Base-by-base conservation (phyloP, 2,329 filamentous ascomycete genomes). In the Sporothrix humicola region DNA sequence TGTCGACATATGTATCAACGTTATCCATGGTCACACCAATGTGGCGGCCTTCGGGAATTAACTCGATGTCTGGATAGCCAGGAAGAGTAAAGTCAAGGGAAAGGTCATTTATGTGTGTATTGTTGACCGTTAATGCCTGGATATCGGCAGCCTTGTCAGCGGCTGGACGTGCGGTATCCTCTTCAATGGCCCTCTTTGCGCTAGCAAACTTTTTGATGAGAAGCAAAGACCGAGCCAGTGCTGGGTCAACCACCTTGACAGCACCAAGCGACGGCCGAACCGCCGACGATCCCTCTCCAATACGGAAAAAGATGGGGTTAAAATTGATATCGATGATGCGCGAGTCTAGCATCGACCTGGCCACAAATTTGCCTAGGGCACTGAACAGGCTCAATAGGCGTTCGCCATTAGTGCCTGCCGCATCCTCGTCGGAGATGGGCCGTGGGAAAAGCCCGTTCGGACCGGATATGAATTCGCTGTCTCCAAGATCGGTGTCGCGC, bases 251-350 rank as follows among this genome's bases (percentile, higher is more conserved):
- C 4, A 92, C 89, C 81, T 95, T 97, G 66, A 99, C 91, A 1
- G 96, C 93, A 6, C 94, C 94, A 8, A 99, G 86, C 0, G 95
- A 97, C 13, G 95, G 94, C 26, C 90, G 90, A 3, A 97, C 90
- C 0, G 86, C 86, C 4, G 83, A 82, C 1, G 89, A 87, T 61
- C 86, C 88, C 78, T 97, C 93, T 17, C 93, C 93, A 76, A 98
- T 93, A 73, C 95, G 93, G 90, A 99, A 99, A 85, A 99, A 98
- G 6, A 94, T 97, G 1, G 96, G 93, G 80, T 98, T 99, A 83
- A 99, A 96, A 73, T 95, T 96, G 77, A 99, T 91, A 79, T 99
- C 96, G 77, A 99, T 98, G 80, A 99, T 98, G 72, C 96, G 90
- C 0, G 95, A 98, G 81, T 99, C 96, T 71, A 99, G 91, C 96